A percentile compares a stretch with the other conserved stretches of the same genome.
phyloP scores from a whole-genome alignment of 164 flowering plant genomes.

The Kalanchoe fedtschenkoi region DNA sequence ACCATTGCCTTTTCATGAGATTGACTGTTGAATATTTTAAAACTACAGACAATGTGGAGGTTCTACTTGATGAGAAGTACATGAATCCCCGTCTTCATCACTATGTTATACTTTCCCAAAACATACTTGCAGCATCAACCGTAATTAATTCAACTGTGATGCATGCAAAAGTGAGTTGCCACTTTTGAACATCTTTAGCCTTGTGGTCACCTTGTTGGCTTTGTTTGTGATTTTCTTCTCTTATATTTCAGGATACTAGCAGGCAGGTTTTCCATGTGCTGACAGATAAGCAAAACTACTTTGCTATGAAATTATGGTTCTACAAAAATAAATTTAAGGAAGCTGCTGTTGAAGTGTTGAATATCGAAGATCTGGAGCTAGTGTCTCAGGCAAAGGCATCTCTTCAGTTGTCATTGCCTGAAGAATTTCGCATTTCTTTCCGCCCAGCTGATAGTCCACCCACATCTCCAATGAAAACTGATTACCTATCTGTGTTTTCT shows the following conservation, averaged over 20 bases:
- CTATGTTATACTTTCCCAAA: neutral
- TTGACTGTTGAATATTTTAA: conserved; percentile 3
- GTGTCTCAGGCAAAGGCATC: neutral
- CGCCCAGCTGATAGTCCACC: neutral
- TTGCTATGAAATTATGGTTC: conserved; percentile 2
- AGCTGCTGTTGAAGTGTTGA: conserved; percentile 2
- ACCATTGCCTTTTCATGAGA: conserved; percentile 5
- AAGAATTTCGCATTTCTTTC: conserved; percentile 4
- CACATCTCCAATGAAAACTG: conserved; percentile 1
- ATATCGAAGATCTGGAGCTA: neutral
- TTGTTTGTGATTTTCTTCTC: neutral
- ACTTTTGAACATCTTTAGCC: neutral
- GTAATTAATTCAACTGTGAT: conserved; percentile 5
- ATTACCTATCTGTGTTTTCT: conserved; percentile 1
- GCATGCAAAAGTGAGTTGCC: conserved; percentile 48
- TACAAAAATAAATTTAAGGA: neutral
- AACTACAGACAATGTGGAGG: neutral
- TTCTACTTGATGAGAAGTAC: neutral
- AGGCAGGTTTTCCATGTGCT: neutral
- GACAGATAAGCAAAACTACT: conserved; percentile 4
- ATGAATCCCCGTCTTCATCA: neutral
- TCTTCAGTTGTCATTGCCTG: conserved; percentile 1
- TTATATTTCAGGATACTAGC: conserved; percentile 2
- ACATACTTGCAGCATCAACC: conserved; percentile 3
- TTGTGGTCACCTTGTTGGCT: neutral